These are phyloP conservation scores for Globisporangium carolinianum DNA, from an alignment of 352 stramenopile species.

Conservation along the genomic window DNA sequence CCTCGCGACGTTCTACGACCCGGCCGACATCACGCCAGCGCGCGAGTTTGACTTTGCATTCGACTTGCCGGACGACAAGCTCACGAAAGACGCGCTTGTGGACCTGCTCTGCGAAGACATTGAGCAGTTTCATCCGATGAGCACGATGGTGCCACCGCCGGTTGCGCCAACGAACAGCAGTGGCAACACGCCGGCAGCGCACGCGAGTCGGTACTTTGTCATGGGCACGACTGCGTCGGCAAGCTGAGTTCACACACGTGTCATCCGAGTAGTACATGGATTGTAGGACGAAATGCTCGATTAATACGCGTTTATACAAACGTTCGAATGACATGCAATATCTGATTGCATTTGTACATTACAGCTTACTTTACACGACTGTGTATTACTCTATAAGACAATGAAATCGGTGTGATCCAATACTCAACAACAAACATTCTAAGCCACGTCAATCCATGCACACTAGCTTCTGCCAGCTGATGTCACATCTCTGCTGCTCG, in stretches of 20 bases:
- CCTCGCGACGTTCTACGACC: conserved; percentile 85
- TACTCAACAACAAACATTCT: no score
- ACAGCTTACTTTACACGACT: no score
- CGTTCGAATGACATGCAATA: no score
- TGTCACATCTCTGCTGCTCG: no score
- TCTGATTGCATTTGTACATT: no score
- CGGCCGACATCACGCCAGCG: conserved; percentile 34
- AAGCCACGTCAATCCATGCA: no score
- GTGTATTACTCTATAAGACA: no score
- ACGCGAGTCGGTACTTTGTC: conserved; percentile 30
- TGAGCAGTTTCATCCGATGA: conserved; percentile 41
- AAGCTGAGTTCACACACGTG: conserved; percentile 15
- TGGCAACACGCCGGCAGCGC: neutral
- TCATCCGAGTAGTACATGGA: no score
- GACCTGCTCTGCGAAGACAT: conserved; percentile 58
- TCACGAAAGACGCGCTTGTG: conserved; percentile 56
- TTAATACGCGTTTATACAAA: no score
- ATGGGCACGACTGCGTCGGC: conserved; percentile 48
- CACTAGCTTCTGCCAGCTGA: no score
- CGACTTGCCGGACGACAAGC: conserved; percentile 51
- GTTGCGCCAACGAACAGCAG: conserved; percentile 9
- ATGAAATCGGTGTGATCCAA: no score
- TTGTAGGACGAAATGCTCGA: no score
- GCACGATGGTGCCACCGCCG: neutral
- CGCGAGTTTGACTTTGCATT: conserved; percentile 58